Conservation (phyloP, 176 grass and related monocot species). For the Areca catechu region DNA sequence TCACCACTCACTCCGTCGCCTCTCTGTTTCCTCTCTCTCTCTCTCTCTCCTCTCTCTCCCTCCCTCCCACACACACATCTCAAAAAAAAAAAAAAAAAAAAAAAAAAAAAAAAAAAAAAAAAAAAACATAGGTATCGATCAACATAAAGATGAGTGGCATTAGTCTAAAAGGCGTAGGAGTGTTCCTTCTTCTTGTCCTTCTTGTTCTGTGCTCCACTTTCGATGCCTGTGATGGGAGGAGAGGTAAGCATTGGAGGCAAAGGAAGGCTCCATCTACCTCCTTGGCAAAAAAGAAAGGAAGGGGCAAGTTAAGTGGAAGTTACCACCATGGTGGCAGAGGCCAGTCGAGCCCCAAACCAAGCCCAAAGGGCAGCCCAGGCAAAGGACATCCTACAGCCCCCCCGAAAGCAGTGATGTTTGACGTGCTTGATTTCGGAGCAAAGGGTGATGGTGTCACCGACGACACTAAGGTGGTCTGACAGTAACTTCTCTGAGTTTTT, state of each 20-base stretch:
- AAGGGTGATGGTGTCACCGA: conserved; percentile 74
- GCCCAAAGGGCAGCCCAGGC: too few relatives aligned
- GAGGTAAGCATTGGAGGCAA: conserved; percentile 72
- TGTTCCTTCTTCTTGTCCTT: conserved; percentile 79
- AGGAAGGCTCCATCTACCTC: conserved; percentile 38
- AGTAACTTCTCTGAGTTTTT: conserved; percentile 8
- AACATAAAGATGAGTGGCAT: conserved; percentile 40
- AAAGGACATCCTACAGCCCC: conserved; percentile 15
- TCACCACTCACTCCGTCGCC: conserved; percentile 1
- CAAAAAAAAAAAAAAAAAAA: conserved; percentile 29
- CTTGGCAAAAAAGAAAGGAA: conserved; percentile 54
- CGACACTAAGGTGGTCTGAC: conserved; percentile 65
- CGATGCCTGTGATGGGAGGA: conserved; percentile 73
- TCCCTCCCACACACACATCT: not conserved
- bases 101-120: conserved; percentile 30
- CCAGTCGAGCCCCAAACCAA: too few relatives aligned
- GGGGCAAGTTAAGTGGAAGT: conserved; percentile 43
- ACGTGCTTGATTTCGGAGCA: conserved; percentile 86
- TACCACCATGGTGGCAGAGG: not conserved
- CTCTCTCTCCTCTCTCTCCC: conserved; percentile 26
- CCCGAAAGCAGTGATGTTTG: conserved; percentile 36
- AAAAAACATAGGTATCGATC: conserved; percentile 36
- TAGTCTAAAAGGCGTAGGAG: conserved; percentile 46
- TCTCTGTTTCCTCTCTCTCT: conserved; percentile 29
- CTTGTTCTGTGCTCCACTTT: conserved; percentile 53